Evolutionary conservation across 1,284 basidiomycete genomes (phyloP), one percentile per base, ranked within the genome.

Genomic region (Trametes polyzona): DNA sequence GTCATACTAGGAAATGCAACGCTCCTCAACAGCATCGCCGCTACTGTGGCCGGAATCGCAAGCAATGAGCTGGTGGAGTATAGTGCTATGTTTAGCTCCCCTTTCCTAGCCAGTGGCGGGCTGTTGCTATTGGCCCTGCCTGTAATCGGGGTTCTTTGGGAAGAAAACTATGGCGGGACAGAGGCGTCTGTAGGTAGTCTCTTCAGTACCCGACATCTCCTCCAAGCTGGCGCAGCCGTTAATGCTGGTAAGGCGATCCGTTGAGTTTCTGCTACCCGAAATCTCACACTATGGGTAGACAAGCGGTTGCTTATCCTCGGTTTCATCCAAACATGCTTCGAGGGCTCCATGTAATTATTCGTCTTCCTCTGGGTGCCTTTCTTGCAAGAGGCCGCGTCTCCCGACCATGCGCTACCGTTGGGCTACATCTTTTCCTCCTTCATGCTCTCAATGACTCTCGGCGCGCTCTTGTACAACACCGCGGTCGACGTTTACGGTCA

Each of bases 321-420:
- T 14, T 73, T 89, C 49, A 85, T 84, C 0, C 88, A 90, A 68
- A 90, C 88, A 0, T 87, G 86, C 68, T 91, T 90, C 67, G 88
- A 91, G 66, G 88, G 88, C 1, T 88, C 86, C 6, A 88, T 91
- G 88, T 91, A 91, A 70, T 80, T 91, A 55, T 91, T 90, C 71
- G 89, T 91, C 62, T 91, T 91, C 74, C 77, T 88, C 59, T 91
- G 88, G 88, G 89, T 91, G 0, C 88, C 88, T 0, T 78, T 83
- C 1, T 74, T 91, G 9, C 87, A 90, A 71, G 84, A 88, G 67
- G 74, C 74, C n/a, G 76, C 83, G 8, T 14, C 26, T 8, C 26
- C 43, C 19, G 32, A n/a, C 30, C 66, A 71, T 3, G 57, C 71
- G 6, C 81, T 89, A 11, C 88, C 88, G 0, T 76, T 91, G 3